Conservation (phyloP, 1,139 yeast species). For the Lodderomyces orthopsilosis region DNA sequence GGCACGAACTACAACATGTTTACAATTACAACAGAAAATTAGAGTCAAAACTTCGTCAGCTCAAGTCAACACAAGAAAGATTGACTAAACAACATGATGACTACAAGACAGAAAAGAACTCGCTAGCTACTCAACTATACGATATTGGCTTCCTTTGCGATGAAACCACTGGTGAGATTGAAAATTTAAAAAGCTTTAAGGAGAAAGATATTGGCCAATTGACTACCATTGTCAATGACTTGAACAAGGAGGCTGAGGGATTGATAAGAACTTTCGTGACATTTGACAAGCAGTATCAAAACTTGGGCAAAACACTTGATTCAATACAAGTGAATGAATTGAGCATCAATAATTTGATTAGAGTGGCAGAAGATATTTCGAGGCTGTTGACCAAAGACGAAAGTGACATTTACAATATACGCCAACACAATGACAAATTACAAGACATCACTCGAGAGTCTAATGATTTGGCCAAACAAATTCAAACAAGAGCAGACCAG, state of each 20-base stretch:
- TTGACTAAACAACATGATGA: slow-evolving; percentile 63
- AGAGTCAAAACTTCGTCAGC: slow-evolving; percentile 60
- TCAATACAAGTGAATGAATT: slow-evolving; percentile 56
- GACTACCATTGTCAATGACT: slow-evolving; percentile 53
- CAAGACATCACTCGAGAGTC: slow-evolving; percentile 46
- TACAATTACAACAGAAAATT: slow-evolving; percentile 56
- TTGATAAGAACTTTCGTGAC: slow-evolving; percentile 40
- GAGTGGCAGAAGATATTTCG: slow-evolving; percentile 57
- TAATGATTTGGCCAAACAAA: slow-evolving; percentile 49
- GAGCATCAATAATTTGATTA: slow-evolving; percentile 51
- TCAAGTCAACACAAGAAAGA: slow-evolving; percentile 63
- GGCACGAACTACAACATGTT: slow-evolving; percentile 43
- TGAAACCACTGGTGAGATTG: slow-evolving; percentile 55
- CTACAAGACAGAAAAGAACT: slow-evolving; percentile 61
- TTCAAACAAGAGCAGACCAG: slow-evolving; percentile 51
- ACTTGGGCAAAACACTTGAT: slow-evolving; percentile 54
- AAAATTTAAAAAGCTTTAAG: slow-evolving; percentile 61
- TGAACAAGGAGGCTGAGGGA: slow-evolving; percentile 45
- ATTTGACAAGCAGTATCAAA: slow-evolving; percentile 49
- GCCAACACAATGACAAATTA: slow-evolving; percentile 43
- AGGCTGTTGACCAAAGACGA: slow-evolving; percentile 50
- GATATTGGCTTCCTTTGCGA: slow-evolving; percentile 52
- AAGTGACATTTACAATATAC: slow-evolving; percentile 36
- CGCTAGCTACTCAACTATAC: slow-evolving; percentile 54
- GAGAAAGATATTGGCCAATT: slow-evolving; percentile 62